Base-by-base conservation (phyloP, 2,329 filamentous ascomycete species). In the Microascus cirrosus region DNA sequence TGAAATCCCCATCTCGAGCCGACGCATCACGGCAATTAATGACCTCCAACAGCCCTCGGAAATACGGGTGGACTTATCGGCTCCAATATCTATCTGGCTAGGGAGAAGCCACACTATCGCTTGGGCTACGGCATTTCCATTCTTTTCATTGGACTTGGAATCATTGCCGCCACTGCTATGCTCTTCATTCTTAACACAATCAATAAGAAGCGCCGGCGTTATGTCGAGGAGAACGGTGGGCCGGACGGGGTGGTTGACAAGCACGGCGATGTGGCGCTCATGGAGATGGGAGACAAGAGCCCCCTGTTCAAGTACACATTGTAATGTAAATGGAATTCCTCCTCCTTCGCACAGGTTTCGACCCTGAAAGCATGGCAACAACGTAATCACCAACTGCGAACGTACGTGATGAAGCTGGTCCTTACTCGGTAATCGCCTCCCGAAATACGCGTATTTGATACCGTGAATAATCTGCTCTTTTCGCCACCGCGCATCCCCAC, bases 281-380 rank as follows among this genome's bases (percentile, higher is more conserved):
- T 59, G 12, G 60, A 61, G 42, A 61, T 66, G 59, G 65, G 65
- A 4, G 64, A 66, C 32, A 59, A 58, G 51, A 66, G 65, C 51
- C 65, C 65, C 5, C 56, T 66, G 22, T 67, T 65, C 45, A 62
- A 60, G 55, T 67, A 65, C 58, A 60, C 61, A 13, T 53, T 65
- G 54, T 65, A 48, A 60, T 34, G 28, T 3, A 42, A 15, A 42
- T 42, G 18, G 36, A 13, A 42, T 42, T 32, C 28, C 28, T 42
- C 6, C 12, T 42, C 13, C 36, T 42, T n/a, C 12, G 36, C 13
- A 42, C 36, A 13, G 36, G 36, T 42, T 42, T n/a, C 18, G 18
- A 12, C n/a, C n/a, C 36, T 13, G 36, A 12, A 42, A n/a, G 36
- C 36, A 42, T 32, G n/a, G n/a, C n/a, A n/a, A n/a, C n/a, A n/a